Percentiles rank a stretch among this genome's conserved stretches.
These are phyloP conservation scores for Ceratobasidium theobromae DNA, from an alignment of 1,284 basidiomycete species.

Conservation along the genomic window DNA sequence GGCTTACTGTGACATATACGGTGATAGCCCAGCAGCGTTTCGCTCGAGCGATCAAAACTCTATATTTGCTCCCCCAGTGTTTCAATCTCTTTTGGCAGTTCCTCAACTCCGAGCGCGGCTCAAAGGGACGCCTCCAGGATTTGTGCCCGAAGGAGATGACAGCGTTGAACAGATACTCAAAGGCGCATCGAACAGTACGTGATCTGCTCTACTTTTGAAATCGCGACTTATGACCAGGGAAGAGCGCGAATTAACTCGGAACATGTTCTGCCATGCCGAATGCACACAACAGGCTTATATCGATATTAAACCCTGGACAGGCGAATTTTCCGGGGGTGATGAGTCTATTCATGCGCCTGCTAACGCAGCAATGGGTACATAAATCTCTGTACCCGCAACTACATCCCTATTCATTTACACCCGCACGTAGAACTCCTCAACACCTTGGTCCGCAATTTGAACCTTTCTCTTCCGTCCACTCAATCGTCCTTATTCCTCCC, in stretches of 20 bases:
- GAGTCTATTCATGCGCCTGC: not conserved
- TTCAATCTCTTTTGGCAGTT: slow-evolving; percentile 32
- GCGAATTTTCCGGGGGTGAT: not conserved
- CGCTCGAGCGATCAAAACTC: slow-evolving; percentile 11
- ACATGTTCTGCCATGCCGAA: slow-evolving; percentile 12
- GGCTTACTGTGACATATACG: not conserved
- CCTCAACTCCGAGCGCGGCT: slow-evolving; percentile 21
- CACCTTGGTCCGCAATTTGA: not conserved
- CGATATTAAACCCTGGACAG: slow-evolving; percentile 18
- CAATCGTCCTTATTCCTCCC: slow-evolving; percentile 8
- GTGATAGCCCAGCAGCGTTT: slow-evolving; percentile 1
- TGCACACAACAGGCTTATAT: not conserved
- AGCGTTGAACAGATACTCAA: not conserved
- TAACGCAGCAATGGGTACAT: not conserved
- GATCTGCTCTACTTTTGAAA: not conserved
- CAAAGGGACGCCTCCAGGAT: not conserved
- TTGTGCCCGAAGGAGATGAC: not conserved
- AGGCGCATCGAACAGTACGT: not conserved
- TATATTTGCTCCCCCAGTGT: slow-evolving; percentile 16
- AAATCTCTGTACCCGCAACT: not conserved
- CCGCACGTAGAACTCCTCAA: not conserved
- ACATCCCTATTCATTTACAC: not conserved
- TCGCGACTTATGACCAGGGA: not conserved
- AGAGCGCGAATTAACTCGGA: slow-evolving; percentile 9
- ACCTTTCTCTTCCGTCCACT: not conserved